These are phyloP conservation scores for Dictyophora rubrovolvata DNA, from an alignment of 768 basidiomycete species.

Conservation along the genomic window DNA sequence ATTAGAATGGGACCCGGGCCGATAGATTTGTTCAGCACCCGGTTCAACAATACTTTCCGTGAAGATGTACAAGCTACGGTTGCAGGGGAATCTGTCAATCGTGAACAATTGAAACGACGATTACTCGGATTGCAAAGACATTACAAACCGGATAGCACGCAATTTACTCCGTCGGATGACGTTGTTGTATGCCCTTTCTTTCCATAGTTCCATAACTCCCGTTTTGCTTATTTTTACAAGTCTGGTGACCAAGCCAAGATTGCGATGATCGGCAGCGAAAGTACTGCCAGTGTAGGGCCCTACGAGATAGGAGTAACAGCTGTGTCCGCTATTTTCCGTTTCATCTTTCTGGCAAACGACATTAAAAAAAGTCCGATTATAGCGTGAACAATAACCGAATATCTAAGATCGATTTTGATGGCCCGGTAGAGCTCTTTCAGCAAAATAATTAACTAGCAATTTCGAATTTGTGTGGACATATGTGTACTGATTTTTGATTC, in stretches of 20 bases:
- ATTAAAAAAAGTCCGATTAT: not conserved
- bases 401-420: not conserved
- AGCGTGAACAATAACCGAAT: not conserved
- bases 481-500: too few species aligned
- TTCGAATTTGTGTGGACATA: too few species aligned
- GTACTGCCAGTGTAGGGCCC: not conserved
- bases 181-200: not conserved
- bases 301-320: not conserved
- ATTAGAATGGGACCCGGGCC: conserved; percentile 1
- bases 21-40: conserved; percentile 5
- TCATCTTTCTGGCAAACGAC: not conserved
- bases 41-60: conserved; percentile 6
- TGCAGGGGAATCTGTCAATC: conserved; percentile 1
- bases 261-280: not conserved
- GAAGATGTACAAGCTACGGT: not conserved
- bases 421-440: not conserved
- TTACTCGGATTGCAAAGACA: not conserved
- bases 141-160: conserved; percentile 5
- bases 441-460: not conserved
- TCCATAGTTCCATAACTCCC: not conserved
- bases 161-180: not conserved
- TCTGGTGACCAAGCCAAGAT: not conserved
- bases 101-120: not conserved
- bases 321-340: not conserved
- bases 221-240: not conserved